Conservation (phyloP, 163 green algal species). For the Coccomyxa subellipsoidea region DNA sequence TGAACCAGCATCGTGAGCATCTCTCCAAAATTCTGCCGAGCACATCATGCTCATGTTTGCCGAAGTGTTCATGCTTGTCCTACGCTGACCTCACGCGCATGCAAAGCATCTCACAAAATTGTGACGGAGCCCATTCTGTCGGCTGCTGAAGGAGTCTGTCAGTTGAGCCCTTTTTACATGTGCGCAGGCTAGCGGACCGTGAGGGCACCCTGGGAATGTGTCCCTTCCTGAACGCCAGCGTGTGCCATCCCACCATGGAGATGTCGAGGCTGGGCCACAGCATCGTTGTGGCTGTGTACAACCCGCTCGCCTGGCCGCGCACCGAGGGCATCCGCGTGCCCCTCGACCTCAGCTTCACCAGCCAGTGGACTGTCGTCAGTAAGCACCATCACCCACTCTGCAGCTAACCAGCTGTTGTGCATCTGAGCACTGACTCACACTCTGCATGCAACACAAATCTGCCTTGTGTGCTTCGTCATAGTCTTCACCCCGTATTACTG, state of each 20-base stretch:
- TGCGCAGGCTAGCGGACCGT: not conserved
- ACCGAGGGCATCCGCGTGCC: conserved; percentile 60
- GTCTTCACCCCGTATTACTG: too few relatives aligned
- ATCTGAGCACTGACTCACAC: too few relatives aligned
- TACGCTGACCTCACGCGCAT: too few relatives aligned
- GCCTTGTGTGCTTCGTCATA: not conserved
- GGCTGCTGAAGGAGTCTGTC: too few relatives aligned
- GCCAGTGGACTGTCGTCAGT: conserved; percentile 31
- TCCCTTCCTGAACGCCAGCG: conserved; percentile 57
- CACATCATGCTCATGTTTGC: too few relatives aligned
- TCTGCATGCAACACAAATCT: too few relatives aligned
- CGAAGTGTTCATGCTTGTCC: too few relatives aligned
- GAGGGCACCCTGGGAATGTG: conserved; percentile 33
- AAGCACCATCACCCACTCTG: not conserved
- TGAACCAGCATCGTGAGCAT: too few relatives aligned
- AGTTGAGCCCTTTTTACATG: not conserved
- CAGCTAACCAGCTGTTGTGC: not conserved
- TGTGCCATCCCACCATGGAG: conserved; percentile 46
- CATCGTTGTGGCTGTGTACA: conserved; percentile 72
- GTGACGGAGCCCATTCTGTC: too few relatives aligned
- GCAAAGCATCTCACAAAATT: too few relatives aligned
- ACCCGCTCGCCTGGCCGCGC: conserved; percentile 64
- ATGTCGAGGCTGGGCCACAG: conserved; percentile 10
- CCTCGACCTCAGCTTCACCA: conserved; percentile 15
- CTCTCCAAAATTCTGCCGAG: too few relatives aligned